phyloP scores from a whole-genome alignment of 352 stramenopile genomes.

The Phytophthora megakarya region DNA sequence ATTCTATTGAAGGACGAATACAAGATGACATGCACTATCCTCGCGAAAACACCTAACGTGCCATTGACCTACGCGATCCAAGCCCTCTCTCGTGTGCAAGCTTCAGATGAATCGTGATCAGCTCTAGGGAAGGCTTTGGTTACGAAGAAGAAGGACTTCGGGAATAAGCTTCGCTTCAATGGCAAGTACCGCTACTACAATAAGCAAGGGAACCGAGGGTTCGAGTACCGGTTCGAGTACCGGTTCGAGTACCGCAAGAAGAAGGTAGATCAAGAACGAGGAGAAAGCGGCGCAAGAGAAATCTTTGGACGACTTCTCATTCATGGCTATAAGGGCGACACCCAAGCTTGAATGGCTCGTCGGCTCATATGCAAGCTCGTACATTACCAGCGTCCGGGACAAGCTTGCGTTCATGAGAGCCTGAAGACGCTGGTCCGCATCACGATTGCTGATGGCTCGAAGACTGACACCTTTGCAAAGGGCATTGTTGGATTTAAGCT shows the following conservation, averaged over 20 bases:
- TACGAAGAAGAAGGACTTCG: too few relatives aligned
- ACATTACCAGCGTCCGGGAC: too few relatives aligned
- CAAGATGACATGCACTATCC: background rate
- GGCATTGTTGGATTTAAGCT: background rate
- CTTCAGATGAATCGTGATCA: constrained; percentile 3
- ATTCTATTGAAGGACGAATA: background rate
- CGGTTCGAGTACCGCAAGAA: constrained; percentile 20
- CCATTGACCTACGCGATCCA: too few relatives aligned
- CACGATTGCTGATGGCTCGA: too few relatives aligned
- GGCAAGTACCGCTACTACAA: constrained; percentile 16
- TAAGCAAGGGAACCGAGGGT: constrained; percentile 1
- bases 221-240: too few relatives aligned
- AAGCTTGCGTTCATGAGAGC: too few relatives aligned
- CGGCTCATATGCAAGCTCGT: background rate
- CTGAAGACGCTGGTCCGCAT: too few relatives aligned
- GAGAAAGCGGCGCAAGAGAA: background rate
- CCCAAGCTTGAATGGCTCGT: constrained; percentile 1
- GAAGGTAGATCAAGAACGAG: background rate
- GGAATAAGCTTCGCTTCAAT: too few relatives aligned
- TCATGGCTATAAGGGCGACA: too few relatives aligned
- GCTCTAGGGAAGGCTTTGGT: background rate
- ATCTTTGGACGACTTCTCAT: too few relatives aligned
- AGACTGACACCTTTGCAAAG: background rate
- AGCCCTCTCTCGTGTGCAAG: background rate
- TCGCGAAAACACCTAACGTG: background rate